These are phyloP conservation scores for Apiospora aurea DNA, from an alignment of 2,329 filamentous ascomycete species.

Conservation along the genomic window DNA sequence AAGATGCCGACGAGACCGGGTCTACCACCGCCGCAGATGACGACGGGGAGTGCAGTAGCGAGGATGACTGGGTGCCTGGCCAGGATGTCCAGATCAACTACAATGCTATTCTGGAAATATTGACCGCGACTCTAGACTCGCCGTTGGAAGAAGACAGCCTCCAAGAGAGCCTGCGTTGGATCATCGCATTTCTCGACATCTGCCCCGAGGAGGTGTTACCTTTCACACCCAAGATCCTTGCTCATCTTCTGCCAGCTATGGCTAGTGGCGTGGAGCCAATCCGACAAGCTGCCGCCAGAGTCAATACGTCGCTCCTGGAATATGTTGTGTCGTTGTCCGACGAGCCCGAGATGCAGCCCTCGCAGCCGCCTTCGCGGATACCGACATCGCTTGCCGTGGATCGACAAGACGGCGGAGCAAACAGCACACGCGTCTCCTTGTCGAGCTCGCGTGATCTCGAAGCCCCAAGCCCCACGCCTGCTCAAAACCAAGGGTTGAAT, in stretches of 20 bases:
- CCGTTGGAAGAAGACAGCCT: conserved; percentile 89
- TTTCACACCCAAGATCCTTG: conserved; percentile 91
- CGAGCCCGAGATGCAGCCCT: conserved; percentile 56
- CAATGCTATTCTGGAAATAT: conserved; percentile 87
- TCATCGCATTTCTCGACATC: conserved; percentile 95
- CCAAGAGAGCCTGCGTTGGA: conserved; percentile 90
- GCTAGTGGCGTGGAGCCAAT: conserved; percentile 91
- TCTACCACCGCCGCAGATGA: conserved; percentile 63
- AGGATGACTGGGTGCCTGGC: conserved; percentile 96
- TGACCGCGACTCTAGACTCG: conserved; percentile 87
- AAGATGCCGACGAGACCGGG: conserved; percentile 67
- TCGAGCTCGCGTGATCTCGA: conserved; percentile 63
- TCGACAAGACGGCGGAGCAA: conserved; percentile 50
- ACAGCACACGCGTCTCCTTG: conserved; percentile 58
- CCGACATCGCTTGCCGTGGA: conserved; percentile 51
- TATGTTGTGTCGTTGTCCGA: conserved; percentile 92
- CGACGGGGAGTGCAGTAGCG: conserved; percentile 65
- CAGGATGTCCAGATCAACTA: conserved; percentile 97
- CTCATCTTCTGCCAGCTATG: conserved; percentile 91
- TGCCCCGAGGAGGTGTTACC: conserved; percentile 95
- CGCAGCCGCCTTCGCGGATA: conserved; percentile 49
- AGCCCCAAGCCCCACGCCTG: conserved; percentile 58
- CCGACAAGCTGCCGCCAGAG: conserved; percentile 83
- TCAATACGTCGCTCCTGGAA: conserved; percentile 90
- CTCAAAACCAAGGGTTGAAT: conserved; percentile 55